phyloP scores from a whole-genome alignment of 768 basidiomycete species.

The Dioszegia aurantiaca region DNA sequence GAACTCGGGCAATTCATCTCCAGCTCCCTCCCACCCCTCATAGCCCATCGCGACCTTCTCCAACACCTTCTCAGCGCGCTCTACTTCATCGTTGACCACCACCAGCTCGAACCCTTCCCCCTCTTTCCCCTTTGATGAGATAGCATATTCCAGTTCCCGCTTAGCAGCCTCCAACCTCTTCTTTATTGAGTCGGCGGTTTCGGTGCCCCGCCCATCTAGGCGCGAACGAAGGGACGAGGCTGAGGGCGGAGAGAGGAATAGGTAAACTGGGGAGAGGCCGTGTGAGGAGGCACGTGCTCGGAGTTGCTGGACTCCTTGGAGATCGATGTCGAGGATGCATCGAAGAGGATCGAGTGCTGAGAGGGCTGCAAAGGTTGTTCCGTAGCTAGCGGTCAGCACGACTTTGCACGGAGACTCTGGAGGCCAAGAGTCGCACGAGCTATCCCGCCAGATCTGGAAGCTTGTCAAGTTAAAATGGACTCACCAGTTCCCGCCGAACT shows the following conservation, averaged over 20 bases:
- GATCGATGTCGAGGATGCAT: conserved; percentile 93
- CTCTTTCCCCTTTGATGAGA: conserved; percentile 52
- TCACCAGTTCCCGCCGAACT: conserved; percentile 78
- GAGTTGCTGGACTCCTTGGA: conserved; percentile 92
- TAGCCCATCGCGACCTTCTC: conserved; percentile 74
- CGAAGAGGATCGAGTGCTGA: conserved; percentile 69
- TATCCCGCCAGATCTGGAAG: too few species aligned
- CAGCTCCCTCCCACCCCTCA: conserved; percentile 60
- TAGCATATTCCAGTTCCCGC: conserved; percentile 79
- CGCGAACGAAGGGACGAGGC: conserved; percentile 68
- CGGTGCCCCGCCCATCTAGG: conserved; percentile 77
- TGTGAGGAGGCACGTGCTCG: conserved; percentile 62
- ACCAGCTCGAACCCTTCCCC: conserved; percentile 70
- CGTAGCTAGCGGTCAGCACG: conserved; percentile 58
- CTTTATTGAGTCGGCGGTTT: conserved; percentile 67
- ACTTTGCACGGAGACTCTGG: too few species aligned
- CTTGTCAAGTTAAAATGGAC: too few species aligned
- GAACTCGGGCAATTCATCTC: conserved; percentile 65
- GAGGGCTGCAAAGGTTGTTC: conserved; percentile 81
- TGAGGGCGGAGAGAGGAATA: conserved; percentile 88
- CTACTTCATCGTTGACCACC: conserved; percentile 85
- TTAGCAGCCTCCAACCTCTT: conserved; percentile 74
- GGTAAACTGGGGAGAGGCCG: conserved; percentile 74
- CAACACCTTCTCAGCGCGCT: conserved; percentile 75
- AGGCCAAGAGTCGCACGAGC: too few species aligned